These are phyloP conservation scores for Hypoxylon sp. DNA, from an alignment of 2,329 filamentous ascomycete genomes.

Conservation along the genomic window DNA sequence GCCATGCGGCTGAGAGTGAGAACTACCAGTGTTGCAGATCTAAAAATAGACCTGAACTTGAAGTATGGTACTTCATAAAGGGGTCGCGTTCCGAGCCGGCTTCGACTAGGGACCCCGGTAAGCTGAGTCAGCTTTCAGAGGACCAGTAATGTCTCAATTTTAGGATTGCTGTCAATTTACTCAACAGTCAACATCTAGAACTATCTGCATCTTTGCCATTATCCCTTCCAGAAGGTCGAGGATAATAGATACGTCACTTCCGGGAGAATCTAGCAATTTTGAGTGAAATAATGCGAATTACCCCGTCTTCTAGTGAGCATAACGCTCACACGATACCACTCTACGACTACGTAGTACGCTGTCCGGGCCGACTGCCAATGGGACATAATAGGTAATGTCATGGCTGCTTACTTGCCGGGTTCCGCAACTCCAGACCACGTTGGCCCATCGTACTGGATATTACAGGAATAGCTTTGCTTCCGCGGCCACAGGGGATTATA, in stretches of 20 bases:
- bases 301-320: neutral
- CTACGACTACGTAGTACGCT: conserved; percentile 16
- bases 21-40: neutral
- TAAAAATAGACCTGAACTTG: conserved; percentile 1
- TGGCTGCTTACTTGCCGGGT: conserved; percentile 2
- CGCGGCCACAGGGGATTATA: neutral
- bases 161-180: neutral
- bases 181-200: neutral
- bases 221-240: neutral
- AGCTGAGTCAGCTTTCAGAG: conserved; percentile 12
- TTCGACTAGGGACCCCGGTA: neutral
- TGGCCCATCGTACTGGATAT: neutral
- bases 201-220: neutral
- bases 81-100: neutral
- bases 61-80: neutral
- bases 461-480: neutral
- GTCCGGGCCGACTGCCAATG: conserved; percentile 31
- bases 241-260: neutral
- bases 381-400: conserved; percentile 12
- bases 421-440: conserved; percentile 1
- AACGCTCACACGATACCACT: conserved; percentile 22
- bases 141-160: neutral
- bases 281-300: neutral
- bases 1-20: neutral
- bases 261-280: neutral